Base-by-base conservation (phyloP, 257 asterid genomes). In the Plantago major region DNA sequence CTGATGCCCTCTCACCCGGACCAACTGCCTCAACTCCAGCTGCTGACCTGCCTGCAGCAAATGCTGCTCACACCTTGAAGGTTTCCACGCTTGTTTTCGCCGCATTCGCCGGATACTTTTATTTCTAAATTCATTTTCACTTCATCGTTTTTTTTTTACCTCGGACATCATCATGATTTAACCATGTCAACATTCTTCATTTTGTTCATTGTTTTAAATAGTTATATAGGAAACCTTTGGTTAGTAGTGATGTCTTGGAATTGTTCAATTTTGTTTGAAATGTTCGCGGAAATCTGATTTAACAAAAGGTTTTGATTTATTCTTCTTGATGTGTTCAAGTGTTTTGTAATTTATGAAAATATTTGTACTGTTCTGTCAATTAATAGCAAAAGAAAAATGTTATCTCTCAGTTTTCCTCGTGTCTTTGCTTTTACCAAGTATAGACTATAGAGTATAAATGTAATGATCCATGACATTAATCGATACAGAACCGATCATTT, bases 51-150 rank as follows among this genome's bases (percentile, higher is more conserved):
- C 65, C 61, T 37, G 5, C 61, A 37, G 5, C 12, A 6, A 58
- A 48, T 5, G 80, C 62, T 6, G 77, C 90, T 13, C 1, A 73
- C 30, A 62, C 77, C 55, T 69, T 82, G 68, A 79, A 79, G 66
- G 59, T 69, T 46, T 82, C 89, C 2, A 78, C 75, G 65, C 60
- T 14, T 38, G 83, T 61, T 9, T 74, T 72, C 9, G 89, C 75
- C 9, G 68, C 74, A 1, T 68, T 69, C 0, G 83, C 74, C 58
- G 87, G 82, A 51, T 60, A 74, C 68, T 83, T 85, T 68, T 63
- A 74, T 74, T 60, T 78, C 38, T 78, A 62, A 15, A 40, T 46
- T 26, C 11, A 18, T 16, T 48, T 13, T 7, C 26, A 22, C 2
- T 22, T 22, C 1, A 22, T 51, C 5, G 13, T 51, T 18, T 30